A percentile compares a stretch with the other conserved stretches of the same genome.
Evolutionary conservation across 345 rosid species (phyloP).

Genomic region (Salix brachista): DNA sequence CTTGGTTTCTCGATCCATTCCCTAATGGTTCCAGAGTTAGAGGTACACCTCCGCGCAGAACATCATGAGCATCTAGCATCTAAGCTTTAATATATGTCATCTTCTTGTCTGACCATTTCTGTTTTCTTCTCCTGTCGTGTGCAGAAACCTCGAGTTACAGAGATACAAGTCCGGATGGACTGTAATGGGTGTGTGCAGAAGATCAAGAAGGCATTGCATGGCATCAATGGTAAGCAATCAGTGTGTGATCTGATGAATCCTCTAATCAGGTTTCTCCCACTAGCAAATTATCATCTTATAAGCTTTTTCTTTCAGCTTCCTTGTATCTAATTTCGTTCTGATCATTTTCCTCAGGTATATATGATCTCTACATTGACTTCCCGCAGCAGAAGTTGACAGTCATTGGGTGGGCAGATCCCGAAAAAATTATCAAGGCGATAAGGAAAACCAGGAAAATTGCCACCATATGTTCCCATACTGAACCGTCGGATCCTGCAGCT

Average conservation of each 20-base stretch:
- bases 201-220: constrained; percentile 61
- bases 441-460: constrained; percentile 62
- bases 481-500: constrained; percentile 38
- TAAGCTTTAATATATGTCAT: neutral
- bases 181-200: constrained; percentile 77
- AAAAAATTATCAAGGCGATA: constrained; percentile 54
- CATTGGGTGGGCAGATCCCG: constrained; percentile 73
- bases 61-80: neutral
- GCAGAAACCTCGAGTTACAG: constrained; percentile 61
- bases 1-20: constrained; percentile 16
- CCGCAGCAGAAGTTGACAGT: constrained; percentile 63
- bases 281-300: too few relatives aligned
- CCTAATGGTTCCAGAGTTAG: constrained; percentile 45
- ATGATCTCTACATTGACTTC: constrained; percentile 50
- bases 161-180: constrained; percentile 72
- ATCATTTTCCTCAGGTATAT: constrained; percentile 41
- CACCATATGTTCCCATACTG: constrained; percentile 46
- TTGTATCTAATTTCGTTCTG: neutral
- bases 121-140: neutral
- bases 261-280: neutral
- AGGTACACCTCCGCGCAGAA: constrained; percentile 21
- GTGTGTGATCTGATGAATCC: neutral
- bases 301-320: too few relatives aligned
- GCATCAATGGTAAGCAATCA: constrained; percentile 49
- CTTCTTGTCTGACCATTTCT: constrained; percentile 7